These are phyloP conservation scores for Handroanthus guayacan DNA, from an alignment of 257 asterid species.

Conservation along the genomic window DNA sequence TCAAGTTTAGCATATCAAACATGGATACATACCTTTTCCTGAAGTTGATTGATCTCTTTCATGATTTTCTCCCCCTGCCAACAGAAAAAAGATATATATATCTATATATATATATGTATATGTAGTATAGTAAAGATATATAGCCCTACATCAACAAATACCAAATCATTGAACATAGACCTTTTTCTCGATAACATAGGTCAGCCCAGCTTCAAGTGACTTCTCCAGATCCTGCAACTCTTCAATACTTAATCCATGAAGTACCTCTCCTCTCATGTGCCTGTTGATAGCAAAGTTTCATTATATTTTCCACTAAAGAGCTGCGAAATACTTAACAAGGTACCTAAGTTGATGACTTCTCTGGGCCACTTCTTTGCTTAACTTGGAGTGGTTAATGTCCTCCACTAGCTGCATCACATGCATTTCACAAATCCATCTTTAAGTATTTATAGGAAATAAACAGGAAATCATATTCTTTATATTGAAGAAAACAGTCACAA, in stretches of 20 bases:
- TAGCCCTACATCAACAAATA: background rate
- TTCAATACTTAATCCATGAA: slow-evolving; percentile 64
- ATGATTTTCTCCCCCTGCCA: slow-evolving; percentile 75
- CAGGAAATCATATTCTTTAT: background rate
- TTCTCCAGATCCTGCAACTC: slow-evolving; percentile 78
- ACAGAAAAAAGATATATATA: background rate
- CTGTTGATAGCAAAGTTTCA: slow-evolving; percentile 34
- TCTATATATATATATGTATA: background rate
- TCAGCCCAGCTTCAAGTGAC: slow-evolving; percentile 76
- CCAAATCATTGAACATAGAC: slow-evolving; percentile 33
- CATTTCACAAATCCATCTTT: background rate
- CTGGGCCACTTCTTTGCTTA: slow-evolving; percentile 77
- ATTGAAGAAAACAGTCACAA: background rate
- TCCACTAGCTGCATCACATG: slow-evolving; percentile 73
- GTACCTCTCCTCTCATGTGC: slow-evolving; percentile 94
- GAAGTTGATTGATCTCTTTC: slow-evolving; percentile 76
- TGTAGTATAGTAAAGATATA: background rate
- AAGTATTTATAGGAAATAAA: background rate
- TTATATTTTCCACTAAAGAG: background rate
- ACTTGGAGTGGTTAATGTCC: slow-evolving; percentile 55
- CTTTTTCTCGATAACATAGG: slow-evolving; percentile 72
- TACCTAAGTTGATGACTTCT: slow-evolving; percentile 72
- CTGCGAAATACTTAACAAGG: background rate
- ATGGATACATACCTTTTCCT: slow-evolving; percentile 57
- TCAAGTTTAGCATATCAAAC: no score